phyloP scores from a whole-genome alignment of 805 yeast genomes.

The Sugiyamaella marilandica region DNA sequence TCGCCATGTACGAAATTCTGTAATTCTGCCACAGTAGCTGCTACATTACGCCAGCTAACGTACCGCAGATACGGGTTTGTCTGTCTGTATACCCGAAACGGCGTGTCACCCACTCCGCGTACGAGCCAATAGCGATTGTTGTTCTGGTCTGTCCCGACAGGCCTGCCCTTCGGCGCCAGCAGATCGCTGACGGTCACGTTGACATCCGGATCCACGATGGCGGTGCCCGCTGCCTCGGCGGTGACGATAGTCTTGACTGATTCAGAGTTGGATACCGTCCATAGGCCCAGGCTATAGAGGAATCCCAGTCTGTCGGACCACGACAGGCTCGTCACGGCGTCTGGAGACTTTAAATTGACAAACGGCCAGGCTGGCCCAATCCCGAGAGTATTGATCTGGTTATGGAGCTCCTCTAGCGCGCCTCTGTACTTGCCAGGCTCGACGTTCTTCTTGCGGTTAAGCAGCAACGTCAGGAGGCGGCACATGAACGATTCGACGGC shows the following conservation, averaged over 20 bases:
- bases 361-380: constrained; percentile 27
- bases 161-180: background rate
- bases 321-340: constrained; percentile 3
- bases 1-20: constrained; percentile 12
- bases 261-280: constrained; percentile 33
- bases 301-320: constrained; percentile 34
- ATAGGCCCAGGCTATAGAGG: constrained; percentile 30
- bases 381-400: constrained; percentile 27
- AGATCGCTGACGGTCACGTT: background rate
- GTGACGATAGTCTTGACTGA: constrained; percentile 23
- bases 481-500: constrained; percentile 32
- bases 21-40: constrained; percentile 27
- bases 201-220: background rate
- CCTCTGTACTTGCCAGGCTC: constrained; percentile 35
- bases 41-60: constrained; percentile 35
- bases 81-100: constrained; percentile 32
- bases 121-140: constrained; percentile 23
- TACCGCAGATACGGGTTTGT: constrained; percentile 29
- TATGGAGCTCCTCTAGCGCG: constrained; percentile 37
- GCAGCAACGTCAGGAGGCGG: constrained; percentile 32
- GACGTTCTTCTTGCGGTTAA: constrained; percentile 39
- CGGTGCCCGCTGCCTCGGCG: background rate
- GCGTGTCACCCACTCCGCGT: constrained; percentile 28
- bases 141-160: constrained; percentile 22
- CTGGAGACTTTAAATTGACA: constrained; percentile 21